These are phyloP conservation scores for Coniochaeta hoffmannii DNA, from an alignment of 2,329 filamentous ascomycete species.

Conservation along the genomic window DNA sequence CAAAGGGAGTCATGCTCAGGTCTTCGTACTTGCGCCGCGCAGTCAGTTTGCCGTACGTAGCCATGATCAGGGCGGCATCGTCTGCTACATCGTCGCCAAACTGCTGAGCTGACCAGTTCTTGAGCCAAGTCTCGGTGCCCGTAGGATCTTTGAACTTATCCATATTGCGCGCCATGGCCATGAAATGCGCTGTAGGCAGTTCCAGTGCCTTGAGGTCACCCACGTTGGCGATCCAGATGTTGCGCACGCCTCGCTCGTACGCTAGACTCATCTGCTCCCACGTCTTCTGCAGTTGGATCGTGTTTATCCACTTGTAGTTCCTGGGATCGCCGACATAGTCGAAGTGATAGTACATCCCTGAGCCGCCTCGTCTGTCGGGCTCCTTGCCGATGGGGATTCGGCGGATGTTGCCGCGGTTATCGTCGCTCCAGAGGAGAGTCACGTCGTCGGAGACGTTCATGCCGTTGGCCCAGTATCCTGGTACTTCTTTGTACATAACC, in stretches of 20 bases:
- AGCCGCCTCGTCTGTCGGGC: conserved; percentile 43
- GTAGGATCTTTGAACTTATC: conserved; percentile 18
- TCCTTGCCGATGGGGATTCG: conserved; percentile 49
- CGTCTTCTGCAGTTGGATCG: conserved; percentile 56
- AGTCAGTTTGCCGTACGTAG: conserved; percentile 30
- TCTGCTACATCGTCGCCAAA: conserved; percentile 37
- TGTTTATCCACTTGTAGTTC: conserved; percentile 59
- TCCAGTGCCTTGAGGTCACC: conserved; percentile 55
- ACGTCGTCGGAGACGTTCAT: conserved; percentile 54
- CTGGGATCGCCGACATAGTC: conserved; percentile 51
- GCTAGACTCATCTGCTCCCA: conserved; percentile 60
- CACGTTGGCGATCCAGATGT: conserved; percentile 57
- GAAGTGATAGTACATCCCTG: conserved; percentile 51
- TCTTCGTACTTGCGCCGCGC: conserved; percentile 28
- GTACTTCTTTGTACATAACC: conserved; percentile 51
- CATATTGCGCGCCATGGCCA: conserved; percentile 48
- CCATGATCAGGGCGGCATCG: conserved; percentile 39
- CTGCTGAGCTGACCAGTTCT: conserved; percentile 37
- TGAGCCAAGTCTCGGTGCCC: conserved; percentile 37
- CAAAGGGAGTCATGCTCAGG: conserved; percentile 21
- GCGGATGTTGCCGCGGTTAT: conserved; percentile 55
- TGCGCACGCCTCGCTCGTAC: conserved; percentile 42
- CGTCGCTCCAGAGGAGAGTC: conserved; percentile 55
- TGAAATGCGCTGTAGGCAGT: conserved; percentile 43
- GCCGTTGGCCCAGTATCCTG: conserved; percentile 49